A percentile compares a stretch with the other conserved stretches of the same genome.
These are phyloP conservation scores for Vitis hybrid DNA, from an alignment of 177 flowering plant species.

Conservation along the genomic window DNA sequence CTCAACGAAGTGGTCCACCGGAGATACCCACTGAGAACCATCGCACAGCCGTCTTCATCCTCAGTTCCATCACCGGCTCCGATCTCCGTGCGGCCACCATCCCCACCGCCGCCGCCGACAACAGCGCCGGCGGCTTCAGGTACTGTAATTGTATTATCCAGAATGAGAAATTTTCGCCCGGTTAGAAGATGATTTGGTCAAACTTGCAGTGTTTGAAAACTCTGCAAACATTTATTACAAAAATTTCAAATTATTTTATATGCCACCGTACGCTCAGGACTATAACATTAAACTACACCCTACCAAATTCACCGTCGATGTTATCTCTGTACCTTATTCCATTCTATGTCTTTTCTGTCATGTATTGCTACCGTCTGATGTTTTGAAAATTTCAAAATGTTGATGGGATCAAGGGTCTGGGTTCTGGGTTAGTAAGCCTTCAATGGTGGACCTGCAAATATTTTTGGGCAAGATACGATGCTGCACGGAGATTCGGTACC, in stretches of 20 bases:
- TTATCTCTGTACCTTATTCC: no score
- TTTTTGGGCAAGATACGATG: no score
- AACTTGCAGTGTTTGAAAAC: slow-evolving; percentile 23
- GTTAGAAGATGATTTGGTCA: slow-evolving; percentile 12
- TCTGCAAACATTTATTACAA: slow-evolving; percentile 7
- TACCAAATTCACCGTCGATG: no score
- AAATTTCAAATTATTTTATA: neutral
- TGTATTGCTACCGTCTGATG: no score
- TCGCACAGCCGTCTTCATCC: neutral
- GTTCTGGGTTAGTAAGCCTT: no score
- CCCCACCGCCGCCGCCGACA: slow-evolving; percentile 13
- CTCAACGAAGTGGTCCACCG: slow-evolving; percentile 31
- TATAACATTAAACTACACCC: no score
- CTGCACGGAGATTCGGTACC: no score
- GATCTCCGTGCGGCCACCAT: neutral
- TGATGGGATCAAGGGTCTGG: no score
- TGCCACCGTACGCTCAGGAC: slow-evolving; percentile 1
- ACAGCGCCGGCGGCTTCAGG: slow-evolving; percentile 30
- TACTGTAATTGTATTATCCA: neutral
- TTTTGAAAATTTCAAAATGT: no score
- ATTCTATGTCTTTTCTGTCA: no score
- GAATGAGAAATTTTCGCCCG: slow-evolving; percentile 4
- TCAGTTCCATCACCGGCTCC: slow-evolving; percentile 4
- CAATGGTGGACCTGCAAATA: no score
- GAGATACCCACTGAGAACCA: slow-evolving; percentile 1